Conservation (phyloP, 2,329 filamentous ascomycete genomes). For the Lachnellula arida region DNA sequence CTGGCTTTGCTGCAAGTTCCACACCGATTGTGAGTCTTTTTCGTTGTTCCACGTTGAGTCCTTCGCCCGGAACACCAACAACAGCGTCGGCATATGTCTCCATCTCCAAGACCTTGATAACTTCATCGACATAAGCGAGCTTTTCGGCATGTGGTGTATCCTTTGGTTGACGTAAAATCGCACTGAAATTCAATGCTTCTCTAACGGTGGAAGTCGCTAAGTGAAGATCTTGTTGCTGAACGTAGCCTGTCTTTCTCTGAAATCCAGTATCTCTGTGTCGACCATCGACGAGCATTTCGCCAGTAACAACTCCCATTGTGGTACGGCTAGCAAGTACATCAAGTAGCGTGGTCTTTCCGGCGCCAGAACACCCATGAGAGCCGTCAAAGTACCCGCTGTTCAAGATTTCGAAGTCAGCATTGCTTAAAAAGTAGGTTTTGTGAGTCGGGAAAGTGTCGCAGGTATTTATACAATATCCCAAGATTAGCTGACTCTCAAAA, state of each 20-base stretch:
- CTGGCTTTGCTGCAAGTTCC: slow-evolving; percentile 86
- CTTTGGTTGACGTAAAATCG: slow-evolving; percentile 79
- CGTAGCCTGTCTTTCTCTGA: slow-evolving; percentile 88
- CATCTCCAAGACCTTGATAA: slow-evolving; percentile 89
- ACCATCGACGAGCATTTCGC: slow-evolving; percentile 70
- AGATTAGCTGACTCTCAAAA: too few species aligned
- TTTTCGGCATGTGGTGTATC: slow-evolving; percentile 70
- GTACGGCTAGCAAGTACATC: slow-evolving; percentile 76
- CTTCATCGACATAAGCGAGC: slow-evolving; percentile 80
- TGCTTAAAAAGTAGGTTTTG: too few species aligned
- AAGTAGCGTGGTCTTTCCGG: slow-evolving; percentile 80
- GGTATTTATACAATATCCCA: too few species aligned
- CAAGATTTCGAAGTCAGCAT: too few species aligned
- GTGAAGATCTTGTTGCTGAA: slow-evolving; percentile 89
- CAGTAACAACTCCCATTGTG: slow-evolving; percentile 83
- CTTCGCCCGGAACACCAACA: slow-evolving; percentile 81
- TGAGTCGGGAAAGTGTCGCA: too few species aligned
- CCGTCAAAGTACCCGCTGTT: slow-evolving; percentile 71
- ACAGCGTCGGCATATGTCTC: slow-evolving; percentile 84
- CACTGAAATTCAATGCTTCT: slow-evolving; percentile 82
- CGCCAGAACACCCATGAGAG: slow-evolving; percentile 69
- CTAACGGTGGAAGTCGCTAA: slow-evolving; percentile 79
- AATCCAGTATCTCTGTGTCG: slow-evolving; percentile 68
- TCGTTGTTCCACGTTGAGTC: slow-evolving; percentile 48
- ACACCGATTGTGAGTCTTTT: slow-evolving; percentile 89